Percentiles rank a stretch among this genome's conserved stretches.
These are phyloP conservation scores for Globisporangium ultimum DNA, from an alignment of 352 stramenopile genomes.

Conservation along the genomic window DNA sequence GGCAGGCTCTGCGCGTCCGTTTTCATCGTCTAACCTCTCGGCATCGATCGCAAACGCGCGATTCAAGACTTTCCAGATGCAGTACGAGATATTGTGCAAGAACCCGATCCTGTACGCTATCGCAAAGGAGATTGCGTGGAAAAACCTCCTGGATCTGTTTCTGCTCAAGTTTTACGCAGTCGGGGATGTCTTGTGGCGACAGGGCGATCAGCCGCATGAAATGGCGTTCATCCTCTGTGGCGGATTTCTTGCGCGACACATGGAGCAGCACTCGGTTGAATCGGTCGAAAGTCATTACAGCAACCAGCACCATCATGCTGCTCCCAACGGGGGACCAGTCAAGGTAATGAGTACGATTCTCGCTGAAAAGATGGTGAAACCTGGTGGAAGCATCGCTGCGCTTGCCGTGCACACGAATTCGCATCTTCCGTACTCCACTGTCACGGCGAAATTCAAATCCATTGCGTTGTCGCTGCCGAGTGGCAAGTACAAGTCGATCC, in stretches of 20 bases:
- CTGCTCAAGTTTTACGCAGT: conserved; percentile 49
- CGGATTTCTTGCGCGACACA: conserved; percentile 33
- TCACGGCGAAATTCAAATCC: conserved; percentile 52
- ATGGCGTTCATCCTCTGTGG: conserved; percentile 52
- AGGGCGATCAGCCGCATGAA: conserved; percentile 38
- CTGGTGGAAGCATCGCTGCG: conserved; percentile 28
- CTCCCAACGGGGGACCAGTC: background rate
- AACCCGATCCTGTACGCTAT: conserved; percentile 43
- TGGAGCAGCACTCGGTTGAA: conserved; percentile 17
- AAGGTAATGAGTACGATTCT: conserved; percentile 15
- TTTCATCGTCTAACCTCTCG: conserved; percentile 46
- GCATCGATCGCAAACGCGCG: conserved; percentile 39
- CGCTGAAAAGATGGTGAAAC: conserved; percentile 42
- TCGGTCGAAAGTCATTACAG: background rate
- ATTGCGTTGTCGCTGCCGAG: conserved; percentile 45
- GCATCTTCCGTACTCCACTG: conserved; percentile 29
- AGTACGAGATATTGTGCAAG: conserved; percentile 48
- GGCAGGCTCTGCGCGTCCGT: conserved; percentile 21
- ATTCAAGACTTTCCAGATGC: conserved; percentile 52
- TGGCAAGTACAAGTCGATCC: conserved; percentile 50
- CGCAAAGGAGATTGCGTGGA: conserved; percentile 47
- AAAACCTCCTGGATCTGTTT: conserved; percentile 59
- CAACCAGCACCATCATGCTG: conserved; percentile 3
- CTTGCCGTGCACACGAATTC: conserved; percentile 30
- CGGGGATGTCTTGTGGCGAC: conserved; percentile 35